A percentile compares a stretch with the other conserved stretches of the same genome.
phyloP scores from a whole-genome alignment of 371 early-diverging fungal genomes.

The Mucor piriformis region DNA sequence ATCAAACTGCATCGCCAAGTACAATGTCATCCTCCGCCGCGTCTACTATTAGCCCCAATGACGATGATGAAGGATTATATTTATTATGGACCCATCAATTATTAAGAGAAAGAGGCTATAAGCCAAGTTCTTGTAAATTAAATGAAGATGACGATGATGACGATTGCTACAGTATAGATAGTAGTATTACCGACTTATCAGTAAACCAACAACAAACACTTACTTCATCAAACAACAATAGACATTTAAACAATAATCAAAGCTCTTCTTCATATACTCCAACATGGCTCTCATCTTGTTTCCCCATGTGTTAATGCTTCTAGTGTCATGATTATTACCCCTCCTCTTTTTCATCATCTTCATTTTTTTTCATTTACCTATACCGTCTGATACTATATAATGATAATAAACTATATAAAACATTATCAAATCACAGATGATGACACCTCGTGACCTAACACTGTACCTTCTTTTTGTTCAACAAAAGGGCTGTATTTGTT shows the following conservation, averaged over 20 bases:
- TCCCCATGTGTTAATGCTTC: conserved; percentile 9
- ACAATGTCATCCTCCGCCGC: background rate
- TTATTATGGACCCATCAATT: conserved; percentile 48
- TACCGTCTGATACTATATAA: background rate
- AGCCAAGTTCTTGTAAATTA: conserved; percentile 15
- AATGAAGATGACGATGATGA: conserved; percentile 8
- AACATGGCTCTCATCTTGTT: conserved; percentile 9
- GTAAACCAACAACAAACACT: background rate
- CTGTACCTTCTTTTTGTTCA: background rate
- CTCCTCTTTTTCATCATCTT: background rate
- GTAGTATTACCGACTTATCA: conserved; percentile 18
- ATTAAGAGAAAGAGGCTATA: conserved; percentile 35
- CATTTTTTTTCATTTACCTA: background rate
- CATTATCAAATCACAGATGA: conserved; percentile 1
- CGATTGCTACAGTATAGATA: conserved; percentile 14
- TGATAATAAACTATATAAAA: background rate
- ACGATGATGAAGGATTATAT: conserved; percentile 45
- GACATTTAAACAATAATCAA: background rate
- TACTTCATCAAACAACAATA: background rate
- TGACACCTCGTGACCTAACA: conserved; percentile 2
- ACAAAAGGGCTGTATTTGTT: background rate
- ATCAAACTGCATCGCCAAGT: background rate
- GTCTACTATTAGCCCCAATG: conserved; percentile 25
- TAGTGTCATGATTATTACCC: background rate
- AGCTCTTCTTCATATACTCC: background rate